Conservation (phyloP, 371 early-diverging fungal species). For the Circinella umbellata region DNA sequence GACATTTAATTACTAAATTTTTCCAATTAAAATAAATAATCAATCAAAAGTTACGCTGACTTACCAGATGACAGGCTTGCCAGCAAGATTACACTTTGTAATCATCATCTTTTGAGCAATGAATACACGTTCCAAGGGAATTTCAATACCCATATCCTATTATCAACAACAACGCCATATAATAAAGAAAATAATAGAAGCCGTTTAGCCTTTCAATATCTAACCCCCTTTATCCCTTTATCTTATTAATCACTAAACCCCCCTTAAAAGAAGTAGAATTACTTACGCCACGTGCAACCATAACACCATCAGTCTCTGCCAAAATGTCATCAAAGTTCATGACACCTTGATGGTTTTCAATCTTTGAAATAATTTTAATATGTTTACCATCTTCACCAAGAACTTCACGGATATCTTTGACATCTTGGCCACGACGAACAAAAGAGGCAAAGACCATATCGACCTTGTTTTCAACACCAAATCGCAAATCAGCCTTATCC, state of each 20-base stretch:
- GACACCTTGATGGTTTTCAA: slow-evolving; percentile 96
- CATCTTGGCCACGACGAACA: slow-evolving; percentile 90
- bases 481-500: slow-evolving; percentile 89
- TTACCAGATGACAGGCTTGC: slow-evolving; percentile 93
- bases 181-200: background rate
- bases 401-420: slow-evolving; percentile 82
- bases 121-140: slow-evolving; percentile 91
- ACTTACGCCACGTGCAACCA: slow-evolving; percentile 94
- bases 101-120: slow-evolving; percentile 98
- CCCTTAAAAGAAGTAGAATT: background rate
- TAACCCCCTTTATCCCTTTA: no score
- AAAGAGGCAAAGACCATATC: slow-evolving; percentile 98
- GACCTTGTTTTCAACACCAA: slow-evolving; percentile 93
- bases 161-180: no score
- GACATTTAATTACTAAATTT: background rate
- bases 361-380: slow-evolving; percentile 96
- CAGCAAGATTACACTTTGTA: slow-evolving; percentile 89
- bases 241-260: background rate
- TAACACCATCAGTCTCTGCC: slow-evolving; percentile 94
- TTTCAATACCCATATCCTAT: slow-evolving; percentile 96
- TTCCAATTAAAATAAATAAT: no score
- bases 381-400: slow-evolving; percentile 79
- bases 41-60: background rate
- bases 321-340: slow-evolving; percentile 98
- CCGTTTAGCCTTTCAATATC: background rate